Evolutionary conservation across 2,329 filamentous ascomycete genomes (phyloP), one percentile per base, ranked within the genome.

Genomic region (Catunica adiposa): DNA sequence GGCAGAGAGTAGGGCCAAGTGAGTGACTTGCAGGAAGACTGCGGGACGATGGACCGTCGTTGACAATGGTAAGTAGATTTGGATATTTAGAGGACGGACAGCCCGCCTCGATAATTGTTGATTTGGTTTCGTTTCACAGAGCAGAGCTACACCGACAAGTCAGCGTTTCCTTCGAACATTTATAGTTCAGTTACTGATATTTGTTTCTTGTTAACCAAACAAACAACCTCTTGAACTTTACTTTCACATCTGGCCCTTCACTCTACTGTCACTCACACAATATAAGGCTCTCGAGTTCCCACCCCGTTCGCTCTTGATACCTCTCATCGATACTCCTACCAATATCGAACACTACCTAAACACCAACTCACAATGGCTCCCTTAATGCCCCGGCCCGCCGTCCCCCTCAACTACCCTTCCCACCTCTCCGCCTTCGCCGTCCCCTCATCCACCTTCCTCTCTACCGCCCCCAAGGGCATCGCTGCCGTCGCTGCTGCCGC

Each of bases 401-500:
- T 61, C 51, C 34, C 26, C 54, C 54, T 63, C 53, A 37, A 55
- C 37, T 57, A 58, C 53, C 59, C 59, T 3, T 17, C 58, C 15
- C 55, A 59, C 26, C 60, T 64, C 9, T 51, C 60, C 1, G 9
- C 54, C 31, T 63, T 59, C 57, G 56, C 60, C 60, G 46, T 52
- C 26, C 56, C 62, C n/a, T 22, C 54, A 4, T 11, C n/a, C 20
- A 51, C 56, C n/a, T 62, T 61, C 58, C 56, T 62, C 47, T 11
- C 34, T 6, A 50, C 62, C 53, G 17, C 52, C 51, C 56, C 42
- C 26, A 37, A 55, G 40, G 52, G 50, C 23, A 54, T 56, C 52
- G 60, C 66, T 54, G 65, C 66, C 38, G 51, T 70, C 15, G 65
- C 65, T 14, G 63, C 64, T 3, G 63, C 63, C 53, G 65, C 66